These are phyloP conservation scores for Euphorbia pulcherrima DNA, from an alignment of 345 rosid species.

Conservation along the genomic window DNA sequence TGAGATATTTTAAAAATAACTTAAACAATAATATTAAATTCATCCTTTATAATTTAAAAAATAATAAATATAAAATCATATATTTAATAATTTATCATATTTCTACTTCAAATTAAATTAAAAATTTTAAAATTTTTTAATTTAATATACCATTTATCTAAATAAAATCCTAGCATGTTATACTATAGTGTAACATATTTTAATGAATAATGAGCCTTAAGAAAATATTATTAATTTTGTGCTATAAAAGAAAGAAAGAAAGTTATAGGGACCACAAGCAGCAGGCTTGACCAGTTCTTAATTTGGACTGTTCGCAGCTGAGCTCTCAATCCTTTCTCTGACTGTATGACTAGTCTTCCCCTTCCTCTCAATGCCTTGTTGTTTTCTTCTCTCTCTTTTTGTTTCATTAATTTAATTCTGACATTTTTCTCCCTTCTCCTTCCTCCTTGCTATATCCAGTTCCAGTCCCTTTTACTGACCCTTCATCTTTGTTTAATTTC, in stretches of 20 bases:
- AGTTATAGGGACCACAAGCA: conserved; percentile 31
- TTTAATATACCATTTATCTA: no score
- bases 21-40: no score
- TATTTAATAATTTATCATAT: no score
- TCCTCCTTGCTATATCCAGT: neutral
- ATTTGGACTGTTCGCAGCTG: conserved; percentile 16
- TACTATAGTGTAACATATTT: no score
- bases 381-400: neutral
- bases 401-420: neutral
- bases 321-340: conserved; percentile 8
- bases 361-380: neutral
- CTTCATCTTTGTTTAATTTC: neutral
- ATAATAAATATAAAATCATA: no score
- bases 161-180: no score
- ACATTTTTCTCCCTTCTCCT: neutral
- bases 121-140: no score
- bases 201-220: no score
- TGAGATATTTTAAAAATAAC: no score
- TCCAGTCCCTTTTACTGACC: conserved; percentile 4
- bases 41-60: no score
- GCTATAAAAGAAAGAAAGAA: conserved; percentile 19
- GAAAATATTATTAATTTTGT: no score
- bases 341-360: conserved; percentile 3
- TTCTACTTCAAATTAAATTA: no score
- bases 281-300: conserved; percentile 15